These are phyloP conservation scores for Eimeria sp. DNA, from an alignment of 169 alveolate genomes.

Conservation along the genomic window DNA sequence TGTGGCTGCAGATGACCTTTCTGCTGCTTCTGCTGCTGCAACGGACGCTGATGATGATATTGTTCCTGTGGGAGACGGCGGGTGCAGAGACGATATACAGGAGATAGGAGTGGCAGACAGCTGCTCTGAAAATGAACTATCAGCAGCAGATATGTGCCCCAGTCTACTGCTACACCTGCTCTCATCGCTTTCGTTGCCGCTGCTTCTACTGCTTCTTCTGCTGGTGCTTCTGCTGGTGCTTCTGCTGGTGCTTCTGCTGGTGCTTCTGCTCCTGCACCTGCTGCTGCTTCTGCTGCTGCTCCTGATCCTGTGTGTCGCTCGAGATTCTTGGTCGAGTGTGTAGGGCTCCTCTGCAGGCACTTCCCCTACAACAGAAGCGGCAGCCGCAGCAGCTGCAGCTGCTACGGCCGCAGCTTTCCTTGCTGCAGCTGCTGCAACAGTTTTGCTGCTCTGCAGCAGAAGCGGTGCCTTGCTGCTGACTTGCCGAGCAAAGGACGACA, in stretches of 20 bases:
- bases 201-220: constrained; percentile 45
- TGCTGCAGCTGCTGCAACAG: constrained; percentile 25
- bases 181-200: background rate
- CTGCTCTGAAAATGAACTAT: background rate
- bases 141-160: background rate
- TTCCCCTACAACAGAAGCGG: background rate
- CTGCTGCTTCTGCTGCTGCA: too few species aligned
- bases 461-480: constrained; percentile 9
- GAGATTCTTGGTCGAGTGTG: background rate
- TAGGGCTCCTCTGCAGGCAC: too few species aligned
- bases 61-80: background rate
- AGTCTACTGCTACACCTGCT: background rate
- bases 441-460: constrained; percentile 47
- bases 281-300: constrained; percentile 29
- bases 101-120: background rate
- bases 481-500: background rate
- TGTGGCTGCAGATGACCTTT: background rate
- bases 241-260: constrained; percentile 29
- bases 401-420: too few species aligned
- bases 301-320: background rate
- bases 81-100: constrained; percentile 26
- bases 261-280: constrained; percentile 16
- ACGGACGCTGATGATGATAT: background rate
- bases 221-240: constrained; percentile 31
- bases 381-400: constrained; percentile 31